Base-by-base conservation (phyloP, 345 rosid genomes). In the Sonneratia alba region DNA sequence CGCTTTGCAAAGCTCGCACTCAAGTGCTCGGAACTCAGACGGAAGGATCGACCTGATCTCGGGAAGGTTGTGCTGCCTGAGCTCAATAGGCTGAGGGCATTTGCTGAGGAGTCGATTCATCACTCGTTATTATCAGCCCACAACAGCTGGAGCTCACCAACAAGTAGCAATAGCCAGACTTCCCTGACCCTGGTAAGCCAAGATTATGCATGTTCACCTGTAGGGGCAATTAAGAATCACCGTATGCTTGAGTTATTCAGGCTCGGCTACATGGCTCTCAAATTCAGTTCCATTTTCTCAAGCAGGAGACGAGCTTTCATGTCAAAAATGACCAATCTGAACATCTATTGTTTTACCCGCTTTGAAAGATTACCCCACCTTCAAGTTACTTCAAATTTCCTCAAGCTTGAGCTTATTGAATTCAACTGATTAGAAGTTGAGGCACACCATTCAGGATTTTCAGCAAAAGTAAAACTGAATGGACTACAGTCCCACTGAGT, bases 41-140 rank as follows among this genome's bases (percentile, higher is more conserved):
- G 77, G 48, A 74, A 63, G 69, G 77, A 74, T 63, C 70, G 77
- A 14, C 77, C 77, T 0, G 77, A 74, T 61, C 77, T 74, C 22
- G 69, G 48, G 3, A 61, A 59, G 47, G 73, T 62, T n/a, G 64
- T 74, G 36, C 43, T 74, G 68, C 77, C 77, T 6, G 69, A 69
- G 49, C 77, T 74, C 7, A 63, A 69, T 66, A 59, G 49, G 69
- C 68, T 74, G 63, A 74, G 69, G 70, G 40, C 68, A 47, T 47
- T 74, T 7, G 73, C 77, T 19, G 77, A 74, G 68, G 27, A 62
- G 64, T 36, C 62, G 27, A 53, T 36, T 1, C 51, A 24, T 59
- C 36, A 2, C 64, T 2, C 32, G 13, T 22, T 59, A n/a, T n/a
- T 59, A 36, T 59, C 64, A 3, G 36, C 43, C 36, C 27, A 43